These are phyloP conservation scores for Xerocomellus intermedius DNA, from an alignment of 768 basidiomycete species.

Conservation along the genomic window DNA sequence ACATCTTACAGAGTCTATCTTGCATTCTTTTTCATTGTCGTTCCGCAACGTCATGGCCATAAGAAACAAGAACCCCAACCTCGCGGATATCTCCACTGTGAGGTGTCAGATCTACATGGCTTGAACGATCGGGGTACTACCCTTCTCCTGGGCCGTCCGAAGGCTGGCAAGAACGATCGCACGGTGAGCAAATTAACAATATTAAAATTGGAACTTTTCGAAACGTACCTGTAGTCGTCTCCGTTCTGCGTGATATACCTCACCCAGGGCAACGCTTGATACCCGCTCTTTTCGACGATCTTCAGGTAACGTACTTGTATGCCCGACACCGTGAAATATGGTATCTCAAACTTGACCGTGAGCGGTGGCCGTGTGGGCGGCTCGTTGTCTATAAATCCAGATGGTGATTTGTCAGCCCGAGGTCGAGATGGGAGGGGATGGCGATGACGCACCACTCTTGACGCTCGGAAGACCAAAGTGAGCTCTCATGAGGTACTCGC, in stretches of 20 bases:
- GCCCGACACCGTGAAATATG: constrained; percentile 97
- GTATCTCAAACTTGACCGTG: constrained; percentile 97
- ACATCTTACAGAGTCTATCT: neutral
- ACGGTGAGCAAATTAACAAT: neutral
- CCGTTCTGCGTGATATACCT: constrained; percentile 91
- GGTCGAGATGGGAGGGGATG: neutral
- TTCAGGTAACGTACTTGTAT: constrained; percentile 98
- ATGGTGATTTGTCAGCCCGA: constrained; percentile 33
- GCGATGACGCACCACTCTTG: constrained; percentile 64
- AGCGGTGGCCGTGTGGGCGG: constrained; percentile 80
- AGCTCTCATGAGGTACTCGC: constrained; percentile 97
- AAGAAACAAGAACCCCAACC: neutral
- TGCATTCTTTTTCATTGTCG: neutral
- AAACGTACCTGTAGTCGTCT: constrained; percentile 79
- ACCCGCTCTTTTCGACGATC: constrained; percentile 98
- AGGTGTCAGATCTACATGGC: constrained; percentile 6
- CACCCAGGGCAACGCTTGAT: constrained; percentile 96
- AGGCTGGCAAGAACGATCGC: constrained; percentile 35
- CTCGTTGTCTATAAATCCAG: constrained; percentile 60
- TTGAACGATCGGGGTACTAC: constrained; percentile 58
- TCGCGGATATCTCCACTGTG: neutral
- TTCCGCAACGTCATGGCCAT: neutral
- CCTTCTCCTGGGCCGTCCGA: constrained; percentile 74
- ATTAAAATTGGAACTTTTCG: neutral
- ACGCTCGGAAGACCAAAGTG: constrained; percentile 97